phyloP scores from a whole-genome alignment of 352 stramenopile species.

The Globisporangium irregulare region DNA sequence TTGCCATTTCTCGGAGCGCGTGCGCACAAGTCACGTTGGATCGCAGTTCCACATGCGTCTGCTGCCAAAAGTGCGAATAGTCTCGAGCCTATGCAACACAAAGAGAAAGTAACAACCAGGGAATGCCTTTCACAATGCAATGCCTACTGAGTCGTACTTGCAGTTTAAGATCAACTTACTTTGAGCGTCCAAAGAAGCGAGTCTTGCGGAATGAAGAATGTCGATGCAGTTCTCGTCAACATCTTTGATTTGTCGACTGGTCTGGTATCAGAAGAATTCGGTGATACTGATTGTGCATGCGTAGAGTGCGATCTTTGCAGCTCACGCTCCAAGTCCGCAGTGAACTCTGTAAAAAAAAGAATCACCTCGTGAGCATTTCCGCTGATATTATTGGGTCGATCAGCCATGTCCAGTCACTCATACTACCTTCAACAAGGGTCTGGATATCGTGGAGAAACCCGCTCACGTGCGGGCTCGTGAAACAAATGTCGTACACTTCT shows the following conservation, averaged over 20 bases:
- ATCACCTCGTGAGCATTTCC: not conserved
- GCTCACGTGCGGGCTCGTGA: conserved; percentile 53
- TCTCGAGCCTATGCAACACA: conserved; percentile 29
- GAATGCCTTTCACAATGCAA: not conserved
- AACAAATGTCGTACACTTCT: conserved; percentile 56
- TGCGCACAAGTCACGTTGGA: conserved; percentile 29
- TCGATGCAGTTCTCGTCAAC: conserved; percentile 12
- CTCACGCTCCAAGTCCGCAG: conserved; percentile 5
- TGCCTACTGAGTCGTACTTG: too few species aligned
- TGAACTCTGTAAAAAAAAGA: conserved; percentile 10
- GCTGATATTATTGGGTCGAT: not conserved
- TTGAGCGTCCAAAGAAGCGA: conserved; percentile 18
- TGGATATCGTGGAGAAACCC: conserved; percentile 57
- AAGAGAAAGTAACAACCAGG: not conserved
- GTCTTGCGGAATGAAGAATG: conserved; percentile 8
- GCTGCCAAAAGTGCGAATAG: conserved; percentile 42
- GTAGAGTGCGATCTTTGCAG: conserved; percentile 7
- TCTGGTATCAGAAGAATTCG: not conserved
- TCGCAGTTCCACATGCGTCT: conserved; percentile 28
- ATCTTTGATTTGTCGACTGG: conserved; percentile 16
- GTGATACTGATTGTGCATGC: not conserved
- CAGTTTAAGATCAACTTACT: not conserved
- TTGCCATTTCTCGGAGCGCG: conserved; percentile 34
- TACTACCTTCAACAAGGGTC: conserved; percentile 36
- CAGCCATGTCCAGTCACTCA: not conserved